Base-by-base conservation (phyloP, 345 rosid genomes). In the Conringia planisiliqua region DNA sequence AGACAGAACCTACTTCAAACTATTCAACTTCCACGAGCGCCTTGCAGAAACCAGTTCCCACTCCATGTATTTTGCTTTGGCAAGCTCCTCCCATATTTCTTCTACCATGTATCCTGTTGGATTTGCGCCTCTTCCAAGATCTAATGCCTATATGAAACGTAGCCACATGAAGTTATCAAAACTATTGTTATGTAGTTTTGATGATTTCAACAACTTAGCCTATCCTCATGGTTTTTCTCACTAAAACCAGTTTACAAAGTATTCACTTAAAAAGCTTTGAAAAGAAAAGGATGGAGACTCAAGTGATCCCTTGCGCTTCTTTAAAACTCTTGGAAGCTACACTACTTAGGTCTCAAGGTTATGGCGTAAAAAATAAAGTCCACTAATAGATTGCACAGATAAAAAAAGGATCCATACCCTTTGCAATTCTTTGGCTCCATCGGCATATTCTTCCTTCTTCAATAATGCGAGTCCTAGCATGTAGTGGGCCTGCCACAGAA, bases 1-100 rank as follows among this genome's bases (percentile, higher is more conserved):
- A 66, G 76, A 70, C 57, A 52, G 26, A 66, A 81, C 97, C 79
- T 91, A 91, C 99, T 90, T 90, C 88, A 91, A 84, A 84, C 65
- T 80, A 62, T 87, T 91, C 48, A 94, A 77, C 57, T 88, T 93
- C 96, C 93, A 90, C 9, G 88, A 82, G 32, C 82, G 95, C 64
- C 70, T 73, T 14, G 87, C 81, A 66, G 97, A 90, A 75, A 65
- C 77, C 48, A 74, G 78, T 76, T 94, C 96, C 97, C 97, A 94
- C 64, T 83, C 82, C 81, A 83, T 43, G 82, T 89, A 94, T 79
- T 90, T 94, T 26, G 98, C 96, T 78, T 83, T 90, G 13, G 96
- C 83, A 43, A 94, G 89, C 82, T 87, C 93, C 75, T 90, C 90
- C 96, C 97, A 94, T 59, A 94, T 94, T 66, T 85, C 96, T 71